phyloP scores from a whole-genome alignment of 2,329 filamentous ascomycete genomes.

The Beauveria pseudobassiana region DNA sequence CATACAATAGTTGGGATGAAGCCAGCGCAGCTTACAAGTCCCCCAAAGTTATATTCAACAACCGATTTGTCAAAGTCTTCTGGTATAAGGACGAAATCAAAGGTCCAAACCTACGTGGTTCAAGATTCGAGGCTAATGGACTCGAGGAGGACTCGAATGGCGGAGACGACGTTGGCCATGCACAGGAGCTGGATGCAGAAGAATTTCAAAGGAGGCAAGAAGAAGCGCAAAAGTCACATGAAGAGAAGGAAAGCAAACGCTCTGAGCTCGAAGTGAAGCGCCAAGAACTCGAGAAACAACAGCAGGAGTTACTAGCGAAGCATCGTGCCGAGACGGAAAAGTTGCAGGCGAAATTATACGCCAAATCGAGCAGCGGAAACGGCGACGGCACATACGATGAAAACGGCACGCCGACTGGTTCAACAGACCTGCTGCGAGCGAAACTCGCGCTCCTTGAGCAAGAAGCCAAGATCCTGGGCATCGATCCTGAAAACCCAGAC shows the following conservation, averaged over 20 bases:
- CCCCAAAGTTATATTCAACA: slow-evolving; percentile 76
- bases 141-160: not conserved
- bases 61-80: slow-evolving; percentile 77
- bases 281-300: slow-evolving; percentile 57
- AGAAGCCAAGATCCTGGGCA: slow-evolving; percentile 62
- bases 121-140: slow-evolving; percentile 21
- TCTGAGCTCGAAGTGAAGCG: slow-evolving; percentile 55
- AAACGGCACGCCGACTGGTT: slow-evolving; percentile 21
- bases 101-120: slow-evolving; percentile 17
- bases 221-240: slow-evolving; percentile 61
- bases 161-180: slow-evolving; percentile 15
- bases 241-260: slow-evolving; percentile 56
- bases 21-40: slow-evolving; percentile 67
- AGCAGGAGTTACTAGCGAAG: slow-evolving; percentile 52
- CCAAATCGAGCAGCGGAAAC: slow-evolving; percentile 16
- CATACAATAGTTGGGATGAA: slow-evolving; percentile 57
- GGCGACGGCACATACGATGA: slow-evolving; percentile 22
- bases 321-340: slow-evolving; percentile 61
- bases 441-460: slow-evolving; percentile 66
- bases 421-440: slow-evolving; percentile 59
- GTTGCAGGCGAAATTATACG: slow-evolving; percentile 45
- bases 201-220: slow-evolving; percentile 62
- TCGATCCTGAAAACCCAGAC: slow-evolving; percentile 48
- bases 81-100: slow-evolving; percentile 58
- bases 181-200: slow-evolving; percentile 57